These are phyloP conservation scores for Yamadazyma trypodendri DNA, from an alignment of 1,139 yeast species.

Conservation along the genomic window DNA sequence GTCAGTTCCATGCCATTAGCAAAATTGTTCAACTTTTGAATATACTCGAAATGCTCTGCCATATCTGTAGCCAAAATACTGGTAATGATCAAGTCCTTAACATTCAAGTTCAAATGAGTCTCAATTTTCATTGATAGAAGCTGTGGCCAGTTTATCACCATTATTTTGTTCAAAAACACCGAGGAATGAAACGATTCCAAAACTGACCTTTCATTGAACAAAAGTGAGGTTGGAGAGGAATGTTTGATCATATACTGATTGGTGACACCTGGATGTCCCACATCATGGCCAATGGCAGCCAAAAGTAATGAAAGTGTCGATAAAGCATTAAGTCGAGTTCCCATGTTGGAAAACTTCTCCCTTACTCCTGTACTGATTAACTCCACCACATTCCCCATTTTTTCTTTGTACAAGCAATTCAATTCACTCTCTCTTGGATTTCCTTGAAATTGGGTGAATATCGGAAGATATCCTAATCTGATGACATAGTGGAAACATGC, in stretches of 20 bases:
- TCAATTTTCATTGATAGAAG: conserved; percentile 29
- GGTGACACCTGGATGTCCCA: conserved; percentile 95
- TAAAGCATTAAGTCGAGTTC: conserved; percentile 34
- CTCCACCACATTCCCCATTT: conserved; percentile 18
- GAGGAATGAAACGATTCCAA: conserved; percentile 85
- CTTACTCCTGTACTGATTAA: conserved; percentile 8
- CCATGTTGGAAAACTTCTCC: conserved; percentile 6
- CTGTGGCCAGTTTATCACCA: conserved; percentile 64
- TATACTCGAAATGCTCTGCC: conserved; percentile 83
- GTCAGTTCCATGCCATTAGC: neutral
- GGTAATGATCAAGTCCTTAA: conserved; percentile 37
- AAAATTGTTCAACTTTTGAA: conserved; percentile 40
- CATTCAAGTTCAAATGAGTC: conserved; percentile 14
- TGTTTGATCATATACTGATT: conserved; percentile 66
- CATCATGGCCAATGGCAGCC: conserved; percentile 93
- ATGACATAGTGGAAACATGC: conserved; percentile 72
- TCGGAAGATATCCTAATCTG: conserved; percentile 47
- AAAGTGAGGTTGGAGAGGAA: conserved; percentile 63
- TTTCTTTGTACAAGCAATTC: conserved; percentile 14
- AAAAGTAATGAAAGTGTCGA: conserved; percentile 62
- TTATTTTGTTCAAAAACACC: conserved; percentile 58
- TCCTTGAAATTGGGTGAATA: conserved; percentile 33
- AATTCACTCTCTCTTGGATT: conserved; percentile 31
- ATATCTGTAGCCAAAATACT: conserved; percentile 87
- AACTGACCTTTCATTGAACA: conserved; percentile 66